Evolutionary conservation across 1,139 yeast species (phyloP).

Genomic region (Geotrichum siamense): DNA sequence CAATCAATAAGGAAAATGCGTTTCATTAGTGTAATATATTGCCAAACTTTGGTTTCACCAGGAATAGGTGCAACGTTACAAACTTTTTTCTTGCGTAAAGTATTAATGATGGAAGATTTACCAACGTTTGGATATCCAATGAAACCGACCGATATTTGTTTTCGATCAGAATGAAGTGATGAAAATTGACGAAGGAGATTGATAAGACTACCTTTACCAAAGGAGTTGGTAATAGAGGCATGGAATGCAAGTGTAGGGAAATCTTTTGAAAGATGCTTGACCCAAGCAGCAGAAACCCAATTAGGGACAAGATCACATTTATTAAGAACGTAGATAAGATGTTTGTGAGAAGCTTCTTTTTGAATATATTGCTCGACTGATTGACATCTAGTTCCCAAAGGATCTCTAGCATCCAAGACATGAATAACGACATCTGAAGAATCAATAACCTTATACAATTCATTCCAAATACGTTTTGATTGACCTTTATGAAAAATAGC

Average conservation of each 20-base stretch:
- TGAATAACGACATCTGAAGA: conserved; percentile 96
- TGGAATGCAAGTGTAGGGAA: too few species aligned
- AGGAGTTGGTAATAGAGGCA: conserved; percentile 94
- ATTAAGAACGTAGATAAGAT: conserved; percentile 86
- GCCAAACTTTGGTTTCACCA: conserved; percentile 99
- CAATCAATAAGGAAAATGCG: conserved; percentile 91
- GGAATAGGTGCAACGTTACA: conserved; percentile 98
- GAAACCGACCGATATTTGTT: conserved; percentile 93
- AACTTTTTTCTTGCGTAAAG: conserved; percentile 90
- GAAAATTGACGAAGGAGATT: conserved; percentile 91
- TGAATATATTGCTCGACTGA: conserved; percentile 88
- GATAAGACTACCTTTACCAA: conserved; percentile 94
- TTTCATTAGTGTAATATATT: conserved; percentile 94
- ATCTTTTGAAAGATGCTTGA: conserved; percentile 84
- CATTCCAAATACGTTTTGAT: conserved; percentile 98
- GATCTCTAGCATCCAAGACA: conserved; percentile 95
- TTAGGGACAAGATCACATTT: conserved; percentile 97
- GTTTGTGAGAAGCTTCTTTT: conserved; percentile 95
- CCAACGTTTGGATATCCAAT: conserved; percentile 98
- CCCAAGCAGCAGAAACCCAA: conserved; percentile 99
- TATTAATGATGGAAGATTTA: conserved; percentile 90
- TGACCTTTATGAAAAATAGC: conserved; percentile 95
- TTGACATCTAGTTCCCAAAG: conserved; percentile 89
- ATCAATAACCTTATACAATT: conserved; percentile 90
- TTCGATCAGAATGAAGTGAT: conserved; percentile 81